Percentiles rank a stretch among this genome's conserved stretches.
phyloP scores from a whole-genome alignment of 495 filamentous ascomycete genomes.

The Penicillium longicatenatum region DNA sequence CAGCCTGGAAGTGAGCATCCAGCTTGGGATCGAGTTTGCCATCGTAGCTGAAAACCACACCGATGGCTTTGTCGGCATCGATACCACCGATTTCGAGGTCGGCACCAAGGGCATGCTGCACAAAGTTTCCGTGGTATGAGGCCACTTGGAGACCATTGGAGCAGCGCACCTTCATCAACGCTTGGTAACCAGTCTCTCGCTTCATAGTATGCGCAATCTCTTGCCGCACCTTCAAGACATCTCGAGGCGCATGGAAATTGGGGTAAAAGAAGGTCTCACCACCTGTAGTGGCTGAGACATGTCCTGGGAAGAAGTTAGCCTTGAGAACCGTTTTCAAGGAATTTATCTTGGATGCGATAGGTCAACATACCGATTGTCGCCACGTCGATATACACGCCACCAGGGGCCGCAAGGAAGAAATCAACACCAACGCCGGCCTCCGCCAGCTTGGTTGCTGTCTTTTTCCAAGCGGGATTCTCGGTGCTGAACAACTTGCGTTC shows the following conservation, averaged over 20 bases:
- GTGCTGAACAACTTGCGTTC: slow-evolving; percentile 92
- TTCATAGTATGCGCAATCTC: slow-evolving; percentile 89
- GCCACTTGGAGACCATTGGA: slow-evolving; percentile 95
- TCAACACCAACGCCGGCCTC: slow-evolving; percentile 86
- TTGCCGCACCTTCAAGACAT: slow-evolving; percentile 77
- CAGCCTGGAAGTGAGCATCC: slow-evolving; percentile 97
- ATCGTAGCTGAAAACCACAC: slow-evolving; percentile 92
- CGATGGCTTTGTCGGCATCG: slow-evolving; percentile 91
- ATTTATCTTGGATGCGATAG: not conserved
- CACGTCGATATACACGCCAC: slow-evolving; percentile 88
- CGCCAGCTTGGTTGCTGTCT: slow-evolving; percentile 83
- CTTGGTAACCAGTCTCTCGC: slow-evolving; percentile 92
- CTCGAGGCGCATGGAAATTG: slow-evolving; percentile 86
- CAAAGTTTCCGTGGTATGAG: slow-evolving; percentile 92
- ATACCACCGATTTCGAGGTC: slow-evolving; percentile 94
- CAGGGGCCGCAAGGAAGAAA: slow-evolving; percentile 90
- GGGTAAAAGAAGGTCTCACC: slow-evolving; percentile 96
- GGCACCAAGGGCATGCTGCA: slow-evolving; percentile 90
- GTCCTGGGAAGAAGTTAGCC: slow-evolving; percentile 31
- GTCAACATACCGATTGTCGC: slow-evolving; percentile 79
- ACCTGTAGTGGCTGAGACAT: slow-evolving; percentile 63
- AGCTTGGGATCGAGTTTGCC: slow-evolving; percentile 95
- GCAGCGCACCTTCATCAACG: slow-evolving; percentile 97
- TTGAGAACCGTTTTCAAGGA: not conserved
- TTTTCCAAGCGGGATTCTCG: slow-evolving; percentile 82